phyloP scores from a whole-genome alignment of 2,329 filamentous ascomycete genomes.

The Emydomyces testavorans region DNA sequence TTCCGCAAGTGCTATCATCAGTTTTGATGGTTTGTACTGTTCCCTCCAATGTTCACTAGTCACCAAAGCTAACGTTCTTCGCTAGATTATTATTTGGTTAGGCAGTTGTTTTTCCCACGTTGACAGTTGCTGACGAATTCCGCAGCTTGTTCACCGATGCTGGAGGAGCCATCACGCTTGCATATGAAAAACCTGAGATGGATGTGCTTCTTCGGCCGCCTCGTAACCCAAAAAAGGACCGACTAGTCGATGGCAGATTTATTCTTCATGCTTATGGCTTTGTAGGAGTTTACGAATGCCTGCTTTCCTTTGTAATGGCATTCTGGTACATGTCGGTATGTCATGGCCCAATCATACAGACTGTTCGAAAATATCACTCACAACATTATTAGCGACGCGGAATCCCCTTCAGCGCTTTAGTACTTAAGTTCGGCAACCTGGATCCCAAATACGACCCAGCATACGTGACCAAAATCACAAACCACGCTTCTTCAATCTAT shows the following conservation, averaged over 20 bases:
- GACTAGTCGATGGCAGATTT: constrained; percentile 61
- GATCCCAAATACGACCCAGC: constrained; percentile 43
- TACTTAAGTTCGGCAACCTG: constrained; percentile 54
- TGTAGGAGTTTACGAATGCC: constrained; percentile 53
- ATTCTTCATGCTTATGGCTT: constrained; percentile 62
- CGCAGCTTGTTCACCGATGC: constrained; percentile 60
- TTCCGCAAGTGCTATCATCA: constrained; percentile 60
- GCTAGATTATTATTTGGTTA: constrained; percentile 48
- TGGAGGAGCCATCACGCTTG: constrained; percentile 58
- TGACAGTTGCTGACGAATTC: constrained; percentile 16
- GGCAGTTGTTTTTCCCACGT: constrained; percentile 11
- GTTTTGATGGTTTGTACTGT: constrained; percentile 52
- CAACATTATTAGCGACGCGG: constrained; percentile 37
- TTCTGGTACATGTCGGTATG: constrained; percentile 49
- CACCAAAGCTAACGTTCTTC: neutral
- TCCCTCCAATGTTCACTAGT: neutral
- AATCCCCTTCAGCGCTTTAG: constrained; percentile 52
- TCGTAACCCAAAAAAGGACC: constrained; percentile 56
- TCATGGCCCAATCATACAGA: constrained; percentile 32
- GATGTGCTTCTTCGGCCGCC: constrained; percentile 61
- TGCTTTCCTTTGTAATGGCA: constrained; percentile 51
- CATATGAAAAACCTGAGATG: constrained; percentile 65
- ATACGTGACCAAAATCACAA: constrained; percentile 46
- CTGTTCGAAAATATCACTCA: neutral
- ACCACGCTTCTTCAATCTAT: constrained; percentile 60